These are phyloP conservation scores for Cladosporium austrohemisphaericum DNA, from an alignment of 2,329 filamentous ascomycete species.

Conservation along the genomic window DNA sequence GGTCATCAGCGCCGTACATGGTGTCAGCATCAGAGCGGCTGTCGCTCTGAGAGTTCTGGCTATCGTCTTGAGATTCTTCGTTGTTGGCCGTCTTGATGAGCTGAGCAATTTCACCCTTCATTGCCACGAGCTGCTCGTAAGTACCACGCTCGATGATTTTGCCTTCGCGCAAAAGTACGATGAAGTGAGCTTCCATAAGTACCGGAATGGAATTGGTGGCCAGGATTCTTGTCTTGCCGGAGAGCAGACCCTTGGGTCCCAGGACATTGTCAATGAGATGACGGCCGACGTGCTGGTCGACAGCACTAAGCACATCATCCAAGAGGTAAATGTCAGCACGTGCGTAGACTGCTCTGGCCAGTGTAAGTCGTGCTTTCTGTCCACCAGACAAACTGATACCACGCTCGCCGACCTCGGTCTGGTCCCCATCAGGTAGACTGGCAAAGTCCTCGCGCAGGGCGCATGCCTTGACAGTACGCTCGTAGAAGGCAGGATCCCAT, in stretches of 20 bases:
- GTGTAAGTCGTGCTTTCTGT: conserved; percentile 87
- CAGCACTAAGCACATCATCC: conserved; percentile 90
- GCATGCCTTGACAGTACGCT: conserved; percentile 86
- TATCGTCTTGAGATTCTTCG: conserved; percentile 36
- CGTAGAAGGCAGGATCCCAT: conserved; percentile 91
- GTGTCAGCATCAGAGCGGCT: conserved; percentile 55
- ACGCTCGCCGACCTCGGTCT: conserved; percentile 93
- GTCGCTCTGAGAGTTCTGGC: conserved; percentile 31
- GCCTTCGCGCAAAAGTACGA: conserved; percentile 78
- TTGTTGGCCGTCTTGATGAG: conserved; percentile 72
- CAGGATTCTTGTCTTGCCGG: conserved; percentile 82
- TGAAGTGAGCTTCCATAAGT: conserved; percentile 81
- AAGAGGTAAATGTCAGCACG: conserved; percentile 94
- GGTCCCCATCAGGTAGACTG: conserved; percentile 89
- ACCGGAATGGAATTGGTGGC: conserved; percentile 95
- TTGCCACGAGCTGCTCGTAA: conserved; percentile 84
- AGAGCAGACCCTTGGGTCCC: conserved; percentile 75
- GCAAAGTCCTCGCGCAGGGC: conserved; percentile 87
- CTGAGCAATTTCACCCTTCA: conserved; percentile 85
- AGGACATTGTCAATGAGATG: conserved; percentile 95
- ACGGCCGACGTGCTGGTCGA: conserved; percentile 95
- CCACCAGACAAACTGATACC: conserved; percentile 95
- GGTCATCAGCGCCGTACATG: conserved; percentile 49
- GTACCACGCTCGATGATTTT: conserved; percentile 83
- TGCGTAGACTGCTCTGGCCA: conserved; percentile 92